These are phyloP conservation scores for Linum tenue DNA, from an alignment of 345 rosid genomes.

Conservation along the genomic window DNA sequence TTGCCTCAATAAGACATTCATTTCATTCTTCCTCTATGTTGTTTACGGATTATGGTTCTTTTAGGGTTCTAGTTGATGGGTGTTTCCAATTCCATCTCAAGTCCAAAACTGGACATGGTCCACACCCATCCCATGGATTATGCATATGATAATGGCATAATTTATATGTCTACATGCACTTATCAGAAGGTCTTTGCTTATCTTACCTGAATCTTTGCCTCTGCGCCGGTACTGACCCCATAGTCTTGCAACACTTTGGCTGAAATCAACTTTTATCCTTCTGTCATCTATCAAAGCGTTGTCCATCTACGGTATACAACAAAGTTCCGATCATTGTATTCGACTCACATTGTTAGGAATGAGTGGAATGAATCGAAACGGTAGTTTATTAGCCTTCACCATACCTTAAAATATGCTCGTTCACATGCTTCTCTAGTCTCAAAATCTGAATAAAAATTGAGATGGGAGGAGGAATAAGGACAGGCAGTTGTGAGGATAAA, in stretches of 20 bases:
- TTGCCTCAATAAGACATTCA: too few relatives aligned
- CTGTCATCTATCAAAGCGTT: constrained; percentile 96
- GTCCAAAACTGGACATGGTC: neutral
- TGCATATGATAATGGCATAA: too few relatives aligned
- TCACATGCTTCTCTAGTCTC: constrained; percentile 70
- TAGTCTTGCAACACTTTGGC: constrained; percentile 89
- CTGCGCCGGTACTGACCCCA: constrained; percentile 72
- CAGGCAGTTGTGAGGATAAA: neutral
- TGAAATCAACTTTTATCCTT: constrained; percentile 93
- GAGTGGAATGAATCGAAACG: neutral
- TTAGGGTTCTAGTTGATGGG: too few relatives aligned
- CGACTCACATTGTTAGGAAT: neutral
- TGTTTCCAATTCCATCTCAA: neutral
- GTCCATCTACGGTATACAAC: constrained; percentile 60
- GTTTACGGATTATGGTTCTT: too few relatives aligned
- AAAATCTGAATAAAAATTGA: constrained; percentile 44
- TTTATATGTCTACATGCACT: too few relatives aligned
- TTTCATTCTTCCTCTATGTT: too few relatives aligned
- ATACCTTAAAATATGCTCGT: constrained; percentile 83
- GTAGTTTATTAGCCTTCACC: neutral
- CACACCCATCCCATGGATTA: too few relatives aligned
- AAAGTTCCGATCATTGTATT: neutral
- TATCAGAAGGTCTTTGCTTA: too few relatives aligned
- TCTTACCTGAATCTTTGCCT: constrained; percentile 38
- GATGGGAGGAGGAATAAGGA: constrained; percentile 1